Conservation (phyloP, 148 eudicot species). For the Camellia lanceoleosa region DNA sequence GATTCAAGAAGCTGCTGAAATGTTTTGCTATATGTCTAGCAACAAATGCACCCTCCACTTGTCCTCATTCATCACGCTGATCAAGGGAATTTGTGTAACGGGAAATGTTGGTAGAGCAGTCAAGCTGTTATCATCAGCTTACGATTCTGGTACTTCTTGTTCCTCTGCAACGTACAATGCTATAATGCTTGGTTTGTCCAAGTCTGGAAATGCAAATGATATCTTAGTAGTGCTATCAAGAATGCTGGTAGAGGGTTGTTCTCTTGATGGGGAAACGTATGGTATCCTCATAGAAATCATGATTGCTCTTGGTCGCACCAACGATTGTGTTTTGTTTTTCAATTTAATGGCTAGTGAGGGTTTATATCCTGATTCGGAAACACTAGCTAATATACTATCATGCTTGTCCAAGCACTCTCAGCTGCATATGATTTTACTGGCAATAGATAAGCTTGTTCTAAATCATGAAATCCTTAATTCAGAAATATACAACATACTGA, state of each 20-base stretch:
- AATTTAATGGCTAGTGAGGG: constrained; percentile 38
- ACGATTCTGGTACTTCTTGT: constrained; percentile 25
- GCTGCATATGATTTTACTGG: constrained; percentile 30
- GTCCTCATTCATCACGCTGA: constrained; percentile 28
- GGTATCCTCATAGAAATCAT: constrained; percentile 28
- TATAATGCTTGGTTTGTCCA: constrained; percentile 42
- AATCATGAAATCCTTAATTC: constrained; percentile 27
- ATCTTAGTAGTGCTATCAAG: constrained; percentile 25
- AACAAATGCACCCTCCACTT: constrained; percentile 27
- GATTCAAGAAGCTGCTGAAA: constrained; percentile 34
- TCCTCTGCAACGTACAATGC: constrained; percentile 30
- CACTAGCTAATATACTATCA: constrained; percentile 25
- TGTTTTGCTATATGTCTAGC: constrained; percentile 37
- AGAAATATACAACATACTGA: constrained; percentile 25
- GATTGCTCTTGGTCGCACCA: constrained; percentile 17
- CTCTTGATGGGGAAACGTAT: constrained; percentile 37
- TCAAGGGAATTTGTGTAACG: constrained; percentile 28
- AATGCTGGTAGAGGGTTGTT: constrained; percentile 42
- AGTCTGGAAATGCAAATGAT: constrained; percentile 20
- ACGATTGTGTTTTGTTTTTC: constrained; percentile 27
- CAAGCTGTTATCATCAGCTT: constrained; percentile 23
- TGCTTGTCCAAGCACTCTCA: constrained; percentile 27
- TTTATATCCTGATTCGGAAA: constrained; percentile 31
- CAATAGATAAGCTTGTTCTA: constrained; percentile 26
- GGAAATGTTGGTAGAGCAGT: constrained; percentile 32